Conservation (phyloP, 805 yeast species). For the Candida vartiovaarae region DNA sequence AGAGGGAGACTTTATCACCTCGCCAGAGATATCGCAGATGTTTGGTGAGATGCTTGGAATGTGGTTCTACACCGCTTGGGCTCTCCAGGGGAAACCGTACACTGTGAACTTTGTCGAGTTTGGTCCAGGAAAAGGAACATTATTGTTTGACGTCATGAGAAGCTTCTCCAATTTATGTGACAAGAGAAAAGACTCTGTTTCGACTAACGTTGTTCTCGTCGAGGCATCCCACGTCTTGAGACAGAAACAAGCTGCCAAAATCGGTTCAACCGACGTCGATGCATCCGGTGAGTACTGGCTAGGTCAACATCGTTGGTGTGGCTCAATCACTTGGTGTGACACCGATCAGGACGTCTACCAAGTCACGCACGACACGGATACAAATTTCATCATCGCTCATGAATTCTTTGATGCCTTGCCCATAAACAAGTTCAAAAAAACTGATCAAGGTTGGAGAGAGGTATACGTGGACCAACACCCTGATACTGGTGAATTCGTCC, state of each 20-base stretch:
- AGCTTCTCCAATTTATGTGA: constrained; percentile 36
- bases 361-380: constrained; percentile 12
- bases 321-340: constrained; percentile 50
- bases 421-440: constrained; percentile 56
- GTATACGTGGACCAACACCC: constrained; percentile 50
- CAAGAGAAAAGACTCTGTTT: constrained; percentile 22
- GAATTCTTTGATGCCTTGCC: constrained; percentile 88
- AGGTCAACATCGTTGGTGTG: constrained; percentile 35
- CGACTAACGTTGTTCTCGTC: constrained; percentile 41
- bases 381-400: constrained; percentile 71
- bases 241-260: constrained; percentile 37
- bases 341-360: constrained; percentile 42
- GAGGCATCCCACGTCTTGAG: constrained; percentile 69
- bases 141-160: constrained; percentile 57
- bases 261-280: constrained; percentile 29
- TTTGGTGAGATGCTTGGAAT: constrained; percentile 82
- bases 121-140: constrained; percentile 83
- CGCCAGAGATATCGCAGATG: constrained; percentile 82
- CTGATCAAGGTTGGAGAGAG: constrained; percentile 74
- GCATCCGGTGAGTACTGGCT: constrained; percentile 11
- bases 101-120: constrained; percentile 57
- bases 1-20: constrained; percentile 73
- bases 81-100: constrained; percentile 45
- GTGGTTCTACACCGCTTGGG: constrained; percentile 59
- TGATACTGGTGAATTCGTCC: constrained; percentile 35